Evolutionary conservation across 2,329 filamentous ascomycete species (phyloP).

Genomic region (Penicillium palitans): DNA sequence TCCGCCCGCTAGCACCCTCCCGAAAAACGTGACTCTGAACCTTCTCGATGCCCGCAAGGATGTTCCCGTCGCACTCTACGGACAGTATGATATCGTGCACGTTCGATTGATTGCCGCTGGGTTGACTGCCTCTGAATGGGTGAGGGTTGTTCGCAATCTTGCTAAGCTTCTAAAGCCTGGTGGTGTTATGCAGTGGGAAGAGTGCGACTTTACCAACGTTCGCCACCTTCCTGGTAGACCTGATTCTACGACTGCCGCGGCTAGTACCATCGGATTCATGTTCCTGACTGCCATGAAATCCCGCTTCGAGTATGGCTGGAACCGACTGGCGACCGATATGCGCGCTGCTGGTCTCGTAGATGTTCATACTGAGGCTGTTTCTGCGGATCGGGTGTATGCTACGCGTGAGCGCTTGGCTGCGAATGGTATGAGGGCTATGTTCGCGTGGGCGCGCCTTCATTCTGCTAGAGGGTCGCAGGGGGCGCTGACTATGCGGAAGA

Average conservation of each 20-base stretch:
- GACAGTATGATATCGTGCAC: conserved; percentile 29
- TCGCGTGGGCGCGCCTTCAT: background rate
- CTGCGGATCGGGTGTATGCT: background rate
- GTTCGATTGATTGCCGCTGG: conserved; percentile 12
- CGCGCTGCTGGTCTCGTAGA: background rate
- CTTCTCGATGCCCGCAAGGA: conserved; percentile 18
- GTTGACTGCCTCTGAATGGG: background rate
- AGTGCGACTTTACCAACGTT: conserved; percentile 14
- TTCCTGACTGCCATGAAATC: background rate
- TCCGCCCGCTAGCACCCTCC: conserved; percentile 12
- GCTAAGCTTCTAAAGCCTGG: conserved; percentile 14
- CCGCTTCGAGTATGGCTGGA: conserved; percentile 1
- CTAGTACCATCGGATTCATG: background rate
- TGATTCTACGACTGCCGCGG: background rate
- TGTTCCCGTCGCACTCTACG: conserved; percentile 15
- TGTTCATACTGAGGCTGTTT: background rate
- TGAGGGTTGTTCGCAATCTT: conserved; percentile 2
- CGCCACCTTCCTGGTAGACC: background rate
- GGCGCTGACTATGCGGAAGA: background rate
- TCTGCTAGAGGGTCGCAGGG: background rate
- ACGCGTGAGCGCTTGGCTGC: background rate
- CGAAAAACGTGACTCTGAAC: conserved; percentile 16
- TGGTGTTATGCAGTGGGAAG: conserved; percentile 17
- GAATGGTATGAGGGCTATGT: conserved; percentile 5
- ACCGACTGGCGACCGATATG: background rate